These are phyloP conservation scores for Pythium oligandrum DNA, from an alignment of 352 stramenopile genomes.

Conservation along the genomic window DNA sequence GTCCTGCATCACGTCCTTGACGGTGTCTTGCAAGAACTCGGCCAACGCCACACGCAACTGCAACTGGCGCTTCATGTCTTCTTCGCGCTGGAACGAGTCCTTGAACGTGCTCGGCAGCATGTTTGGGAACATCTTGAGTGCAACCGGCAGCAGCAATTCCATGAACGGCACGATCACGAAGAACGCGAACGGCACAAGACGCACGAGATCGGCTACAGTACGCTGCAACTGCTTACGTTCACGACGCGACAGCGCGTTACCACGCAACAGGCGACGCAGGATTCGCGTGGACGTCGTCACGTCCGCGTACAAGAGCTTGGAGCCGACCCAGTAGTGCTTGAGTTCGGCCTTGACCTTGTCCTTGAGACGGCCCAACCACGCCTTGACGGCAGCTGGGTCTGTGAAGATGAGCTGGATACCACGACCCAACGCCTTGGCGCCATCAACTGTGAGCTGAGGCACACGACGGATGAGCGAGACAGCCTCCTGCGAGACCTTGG, in stretches of 20 bases:
- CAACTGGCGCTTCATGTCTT: constrained; percentile 98
- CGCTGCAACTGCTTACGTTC: constrained; percentile 97
- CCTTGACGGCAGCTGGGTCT: constrained; percentile 58
- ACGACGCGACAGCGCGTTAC: constrained; percentile 92
- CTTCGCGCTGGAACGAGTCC: constrained; percentile 93
- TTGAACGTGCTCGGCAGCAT: constrained; percentile 98
- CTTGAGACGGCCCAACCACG: constrained; percentile 63
- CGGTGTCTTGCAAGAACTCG: constrained; percentile 96
- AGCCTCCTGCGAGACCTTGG: constrained; percentile 65
- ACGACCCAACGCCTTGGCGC: constrained; percentile 45
- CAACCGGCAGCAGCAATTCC: constrained; percentile 97
- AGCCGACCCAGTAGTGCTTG: constrained; percentile 96
- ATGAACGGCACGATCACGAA: constrained; percentile 98
- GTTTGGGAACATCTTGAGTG: constrained; percentile 98
- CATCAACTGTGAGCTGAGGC: constrained; percentile 53
- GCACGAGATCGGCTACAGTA: constrained; percentile 95
- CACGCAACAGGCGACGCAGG: constrained; percentile 85
- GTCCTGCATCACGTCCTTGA: constrained; percentile 88
- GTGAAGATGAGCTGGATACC: constrained; percentile 56
- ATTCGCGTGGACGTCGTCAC: constrained; percentile 93
- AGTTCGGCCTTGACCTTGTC: constrained; percentile 87
- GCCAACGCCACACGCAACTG: constrained; percentile 94
- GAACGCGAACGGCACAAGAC: constrained; percentile 96
- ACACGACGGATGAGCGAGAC: constrained; percentile 65
- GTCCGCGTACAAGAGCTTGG: constrained; percentile 95